Base-by-base conservation (phyloP, 192 early-diverging fungal genomes). In the Entomortierella parvispora region DNA sequence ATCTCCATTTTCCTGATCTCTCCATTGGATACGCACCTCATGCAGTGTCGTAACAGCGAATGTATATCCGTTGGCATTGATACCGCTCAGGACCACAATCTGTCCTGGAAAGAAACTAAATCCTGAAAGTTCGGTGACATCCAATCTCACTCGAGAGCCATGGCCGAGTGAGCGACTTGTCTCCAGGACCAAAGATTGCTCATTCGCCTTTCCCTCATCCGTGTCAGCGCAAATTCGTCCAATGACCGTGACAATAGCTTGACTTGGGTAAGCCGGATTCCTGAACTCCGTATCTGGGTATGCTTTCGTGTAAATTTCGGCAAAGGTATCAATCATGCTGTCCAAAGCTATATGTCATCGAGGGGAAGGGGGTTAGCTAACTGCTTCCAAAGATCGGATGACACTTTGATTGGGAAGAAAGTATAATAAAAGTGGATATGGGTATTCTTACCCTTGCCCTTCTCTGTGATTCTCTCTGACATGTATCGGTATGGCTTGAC, bases 101-200 rank as follows among this genome's bases (percentile, higher is more conserved):
- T 97, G 96, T 26, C 97, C 97, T 2, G 96, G 96, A 65, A 98
- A 98, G 26, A 99, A 83, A 37, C 87, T 71, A 68, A 87, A 92
- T n/a, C 83, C 79, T 11, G 87, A 50, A 22, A 91, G 45, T 28
- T 84, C 63, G 11, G 71, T 79, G 9, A 96, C 67, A 54, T 91
- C 85, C 49, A 99, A 70, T 26, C 81, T 82, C 0, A 93, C 83
- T 28, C 95, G 87, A 4, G 75, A 64, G 0, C 94, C 95, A 47
- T 83, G 83, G 4, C 95, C 94, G 44, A 95, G 79, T 6, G 79
- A 78, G 20, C 91, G 82, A 29, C 92, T 95, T n/a, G 95, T 84
- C 74, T 97, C 95, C 15, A 99, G 78, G 7, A 93, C 62, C 15
- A 95, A 80, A 14, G 94, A 91, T 11, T 87, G 82, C 2, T 88